These are phyloP conservation scores for Quercus dentata DNA, from an alignment of 306 rosid genomes.

Conservation along the genomic window DNA sequence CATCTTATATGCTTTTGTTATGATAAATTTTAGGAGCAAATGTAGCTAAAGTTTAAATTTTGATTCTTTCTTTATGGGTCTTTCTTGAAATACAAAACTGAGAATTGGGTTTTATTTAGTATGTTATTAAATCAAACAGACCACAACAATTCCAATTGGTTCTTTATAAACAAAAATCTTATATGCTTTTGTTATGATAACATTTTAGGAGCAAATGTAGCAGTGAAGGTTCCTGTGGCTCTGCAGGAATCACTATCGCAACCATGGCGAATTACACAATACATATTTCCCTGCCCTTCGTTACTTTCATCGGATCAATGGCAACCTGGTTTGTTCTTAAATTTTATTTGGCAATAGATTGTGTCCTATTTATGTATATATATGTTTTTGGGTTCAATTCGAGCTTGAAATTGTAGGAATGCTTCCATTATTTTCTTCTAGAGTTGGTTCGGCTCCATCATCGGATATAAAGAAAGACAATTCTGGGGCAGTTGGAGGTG, in stretches of 20 bases:
- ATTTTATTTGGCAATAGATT: not conserved
- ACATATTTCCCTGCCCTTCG: slow-evolving; percentile 5
- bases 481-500: slow-evolving; percentile 30
- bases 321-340: slow-evolving; percentile 34
- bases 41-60: not conserved
- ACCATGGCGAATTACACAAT: slow-evolving; percentile 24
- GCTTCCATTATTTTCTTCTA: slow-evolving; percentile 38
- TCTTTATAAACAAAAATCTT: no score
- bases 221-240: slow-evolving; percentile 29
- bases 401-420: slow-evolving; percentile 40
- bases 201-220: slow-evolving; percentile 34
- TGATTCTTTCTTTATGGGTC: no score
- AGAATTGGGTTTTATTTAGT: not conserved
- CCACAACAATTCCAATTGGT: not conserved
- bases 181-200: not conserved
- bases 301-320: slow-evolving; percentile 8
- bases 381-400: not conserved
- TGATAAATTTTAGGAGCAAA: not conserved
- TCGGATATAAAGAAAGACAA: slow-evolving; percentile 36
- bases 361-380: not conserved
- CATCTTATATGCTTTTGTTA: no score
- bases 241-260: slow-evolving; percentile 26
- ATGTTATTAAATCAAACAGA: not conserved
- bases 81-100: not conserved
- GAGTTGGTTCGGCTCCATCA: slow-evolving; percentile 37